Evolutionary conservation across 1,284 basidiomycete genomes (phyloP).

Genomic region (Tylopilus sp.): DNA sequence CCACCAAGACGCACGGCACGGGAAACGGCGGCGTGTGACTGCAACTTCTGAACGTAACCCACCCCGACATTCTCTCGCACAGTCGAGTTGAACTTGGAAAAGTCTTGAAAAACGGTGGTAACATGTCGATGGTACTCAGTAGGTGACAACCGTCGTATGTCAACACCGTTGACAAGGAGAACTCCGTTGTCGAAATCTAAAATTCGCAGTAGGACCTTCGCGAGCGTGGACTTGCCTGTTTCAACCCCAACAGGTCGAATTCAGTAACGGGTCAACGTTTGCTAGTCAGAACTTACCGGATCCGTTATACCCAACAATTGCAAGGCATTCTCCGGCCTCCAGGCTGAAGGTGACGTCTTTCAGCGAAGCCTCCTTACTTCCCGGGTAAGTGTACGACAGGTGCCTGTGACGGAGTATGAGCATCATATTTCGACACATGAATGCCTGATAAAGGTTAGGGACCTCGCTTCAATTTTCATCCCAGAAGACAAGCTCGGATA

Average conservation of each 20-base stretch:
- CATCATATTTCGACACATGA: conserved; percentile 2
- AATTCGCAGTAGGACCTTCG: conserved; percentile 74
- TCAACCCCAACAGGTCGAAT: conserved; percentile 11
- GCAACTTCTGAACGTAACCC: conserved; percentile 62
- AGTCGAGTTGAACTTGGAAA: conserved; percentile 72
- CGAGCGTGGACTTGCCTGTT: conserved; percentile 78
- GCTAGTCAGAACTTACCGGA: conserved; percentile 51
- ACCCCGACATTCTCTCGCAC: conserved; percentile 78
- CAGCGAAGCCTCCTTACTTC: conserved; percentile 61
- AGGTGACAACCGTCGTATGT: conserved; percentile 62
- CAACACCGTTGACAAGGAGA: conserved; percentile 65
- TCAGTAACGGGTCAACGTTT: conserved; percentile 6
- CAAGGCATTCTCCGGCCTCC: conserved; percentile 71
- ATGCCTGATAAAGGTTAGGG: conserved; percentile 24
- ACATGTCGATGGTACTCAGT: conserved; percentile 68
- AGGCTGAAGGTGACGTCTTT: conserved; percentile 67
- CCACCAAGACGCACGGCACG: conserved; percentile 65
- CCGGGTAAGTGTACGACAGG: conserved; percentile 76
- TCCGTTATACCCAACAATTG: conserved; percentile 81
- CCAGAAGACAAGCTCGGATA: conserved; percentile 54
- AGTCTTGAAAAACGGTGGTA: conserved; percentile 80
- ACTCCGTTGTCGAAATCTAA: conserved; percentile 67
- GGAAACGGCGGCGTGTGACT: conserved; percentile 51
- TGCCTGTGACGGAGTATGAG: conserved; percentile 44
- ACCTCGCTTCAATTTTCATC: conserved; percentile 71